Evolutionary conservation across 2,329 filamentous ascomycete genomes (phyloP), one percentile per base, ranked within the genome.

Genomic region (Monosporascus sp.): DNA sequence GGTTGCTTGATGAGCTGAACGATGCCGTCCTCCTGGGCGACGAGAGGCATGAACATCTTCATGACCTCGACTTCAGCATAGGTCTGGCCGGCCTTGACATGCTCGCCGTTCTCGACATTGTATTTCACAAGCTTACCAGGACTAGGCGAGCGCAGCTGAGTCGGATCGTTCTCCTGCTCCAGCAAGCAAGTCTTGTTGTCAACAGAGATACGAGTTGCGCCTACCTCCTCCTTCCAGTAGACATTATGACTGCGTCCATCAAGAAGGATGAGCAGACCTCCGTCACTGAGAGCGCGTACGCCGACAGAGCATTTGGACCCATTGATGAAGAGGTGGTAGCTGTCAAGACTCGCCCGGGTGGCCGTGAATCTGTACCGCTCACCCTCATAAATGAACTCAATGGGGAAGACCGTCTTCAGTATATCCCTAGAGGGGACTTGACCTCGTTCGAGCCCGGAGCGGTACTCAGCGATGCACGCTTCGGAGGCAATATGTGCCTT

Each of bases 31-130:
- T 99, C 94, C 69, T 92, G 88, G 3, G 94, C 90, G 57, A 99
- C 83, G 52, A 99, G 81, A 66, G 94, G 94, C 94, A 99, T 99
- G 82, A 97, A 97, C 94, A 99, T 99, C 83, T 99, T 99, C 94
- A 99, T 99, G 74, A 99, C 94, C 76, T 99, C 94, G 41, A 99
- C 93, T 73, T 99, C 94, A 52, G 94, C 94, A 68, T 91, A 99
- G 36, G 93, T 80, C 73, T 97, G 90, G 53, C 93, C 93, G 64
- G 95, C 91, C 72, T 85, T 87, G 73, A 99, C 85, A 71, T 99
- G 94, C 63, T 91, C 83, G 56, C 94, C 94, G 66, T 96, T 97
- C 72, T 97, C 94, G 2, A 99, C 90, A 1, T 91, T 89, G 74
- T 94, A 99, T 77, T 96, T 97, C 76, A 99, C 93, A 37, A 99